phyloP scores from a whole-genome alignment of 495 filamentous ascomycete species.

The Hypoxylon trugodes region DNA sequence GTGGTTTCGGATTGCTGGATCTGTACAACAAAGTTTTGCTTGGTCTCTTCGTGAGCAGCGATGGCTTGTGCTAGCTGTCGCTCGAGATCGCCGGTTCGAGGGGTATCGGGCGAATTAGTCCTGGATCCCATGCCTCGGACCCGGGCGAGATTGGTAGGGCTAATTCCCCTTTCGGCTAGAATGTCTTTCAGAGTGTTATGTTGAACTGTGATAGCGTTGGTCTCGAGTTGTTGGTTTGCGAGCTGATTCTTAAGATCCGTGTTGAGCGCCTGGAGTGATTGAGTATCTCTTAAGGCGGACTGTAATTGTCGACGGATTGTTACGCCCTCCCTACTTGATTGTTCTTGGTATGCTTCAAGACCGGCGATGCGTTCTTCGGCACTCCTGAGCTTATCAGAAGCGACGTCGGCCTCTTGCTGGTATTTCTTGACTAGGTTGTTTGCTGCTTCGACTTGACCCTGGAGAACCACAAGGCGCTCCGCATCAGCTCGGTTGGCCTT shows the following conservation, averaged over 20 bases:
- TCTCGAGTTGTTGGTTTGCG: conserved; percentile 83
- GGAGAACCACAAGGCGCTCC: conserved; percentile 79
- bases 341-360: conserved; percentile 95
- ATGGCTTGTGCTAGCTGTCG: conserved; percentile 82
- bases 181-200: conserved; percentile 92
- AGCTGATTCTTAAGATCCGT: conserved; percentile 80
- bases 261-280: conserved; percentile 76
- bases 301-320: conserved; percentile 90
- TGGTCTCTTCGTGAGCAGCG: conserved; percentile 84
- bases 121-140: conserved; percentile 61
- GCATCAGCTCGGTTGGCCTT: conserved; percentile 65
- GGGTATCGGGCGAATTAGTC: conserved; percentile 82
- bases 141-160: conserved; percentile 63
- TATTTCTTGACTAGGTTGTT: conserved; percentile 84
- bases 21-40: conserved; percentile 74
- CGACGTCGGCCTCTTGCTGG: conserved; percentile 86
- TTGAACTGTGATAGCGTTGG: conserved; percentile 89
- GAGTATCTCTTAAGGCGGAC: conserved; percentile 78
- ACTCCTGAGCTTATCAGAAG: conserved; percentile 85
- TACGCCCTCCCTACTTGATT: conserved; percentile 90
- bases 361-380: conserved; percentile 97
- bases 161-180: conserved; percentile 84
- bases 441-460: conserved; percentile 79
- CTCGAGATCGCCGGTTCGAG: conserved; percentile 87
- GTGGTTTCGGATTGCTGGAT: conserved; percentile 83